Base-by-base conservation (phyloP, 2,329 filamentous ascomycete genomes). In the Hawksworthiomyces lignivorus region DNA sequence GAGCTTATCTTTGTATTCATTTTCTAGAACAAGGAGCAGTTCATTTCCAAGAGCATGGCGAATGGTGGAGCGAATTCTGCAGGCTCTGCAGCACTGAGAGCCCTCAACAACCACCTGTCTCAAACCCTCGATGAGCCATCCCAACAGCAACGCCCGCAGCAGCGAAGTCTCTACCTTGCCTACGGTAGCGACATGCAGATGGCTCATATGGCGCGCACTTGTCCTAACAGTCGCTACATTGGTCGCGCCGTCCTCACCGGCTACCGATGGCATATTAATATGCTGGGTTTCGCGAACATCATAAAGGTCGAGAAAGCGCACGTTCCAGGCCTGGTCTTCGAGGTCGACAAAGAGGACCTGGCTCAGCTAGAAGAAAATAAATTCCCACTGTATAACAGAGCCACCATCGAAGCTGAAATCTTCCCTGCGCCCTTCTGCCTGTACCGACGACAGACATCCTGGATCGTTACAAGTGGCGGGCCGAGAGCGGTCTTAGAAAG, bases 111-210 rank as follows among this genome's bases (percentile, higher is more conserved):
- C n/a, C n/a, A n/a, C n/a, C n/a, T n/a, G n/a, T n/a, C n/a, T n/a
- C n/a, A n/a, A n/a, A n/a, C n/a, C n/a, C n/a, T n/a, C n/a, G n/a
- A n/a, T n/a, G n/a, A n/a, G n/a, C n/a, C n/a, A n/a, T 18, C n/a
- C 5, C 19, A 32, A 2, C 36, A 20, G 12, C 33, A 28, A 9
- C 27, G 28, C 10, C 27, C 40, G 12, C 3, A 20, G 28, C 33
- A 33, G 18, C n/a, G n/a, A n/a, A 45, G 30, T 2, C 30, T 39
- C 11, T 45, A 42, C 30, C 36, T 45, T 18, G 43, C 43, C 19
- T 45, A 45, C n/a, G 43, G 39, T 22, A 27, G 9, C 35, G 43
- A 45, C 26, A 42, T 45, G 43, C 39, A 45, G 10, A 39, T 45
- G 3, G 26, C 34, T 10, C 27, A 31, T 20, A 45, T 45, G 43